Conservation (phyloP, 768 basidiomycete species). For the Phylloporus arenicola region DNA sequence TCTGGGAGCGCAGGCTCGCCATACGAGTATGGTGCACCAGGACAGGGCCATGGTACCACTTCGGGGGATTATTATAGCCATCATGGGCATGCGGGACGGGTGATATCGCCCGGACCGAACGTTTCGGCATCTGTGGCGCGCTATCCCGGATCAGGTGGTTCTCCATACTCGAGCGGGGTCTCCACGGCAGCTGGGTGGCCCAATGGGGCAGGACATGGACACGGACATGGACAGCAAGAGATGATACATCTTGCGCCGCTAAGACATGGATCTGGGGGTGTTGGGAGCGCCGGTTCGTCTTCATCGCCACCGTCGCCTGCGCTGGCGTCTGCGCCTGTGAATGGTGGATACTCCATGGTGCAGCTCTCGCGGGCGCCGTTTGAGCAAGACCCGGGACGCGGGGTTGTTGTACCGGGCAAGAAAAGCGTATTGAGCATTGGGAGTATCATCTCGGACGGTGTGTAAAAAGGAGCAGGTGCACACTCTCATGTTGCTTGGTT, state of each 20-base stretch:
- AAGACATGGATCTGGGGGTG: slow-evolving; percentile 16
- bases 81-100: slow-evolving; percentile 14
- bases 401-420: slow-evolving; percentile 34
- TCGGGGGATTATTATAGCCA: slow-evolving; percentile 24
- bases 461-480: neutral
- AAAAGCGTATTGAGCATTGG: slow-evolving; percentile 67
- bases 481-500: no score
- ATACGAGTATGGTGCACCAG: slow-evolving; percentile 20
- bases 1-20: slow-evolving; percentile 20
- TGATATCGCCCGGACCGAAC: slow-evolving; percentile 17
- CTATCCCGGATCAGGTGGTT: slow-evolving; percentile 7
- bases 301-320: slow-evolving; percentile 28
- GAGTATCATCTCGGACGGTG: slow-evolving; percentile 57
- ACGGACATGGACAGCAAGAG: slow-evolving; percentile 24
- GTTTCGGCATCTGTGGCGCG: slow-evolving; percentile 12
- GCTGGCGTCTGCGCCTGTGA: slow-evolving; percentile 12
- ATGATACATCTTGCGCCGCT: slow-evolving; percentile 35
- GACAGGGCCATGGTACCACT: slow-evolving; percentile 14
- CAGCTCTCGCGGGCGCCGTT: slow-evolving; percentile 30
- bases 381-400: slow-evolving; percentile 26
- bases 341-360: slow-evolving; percentile 23
- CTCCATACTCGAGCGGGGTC: slow-evolving; percentile 6
- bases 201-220: slow-evolving; percentile 8
- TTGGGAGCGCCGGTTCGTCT: slow-evolving; percentile 14
- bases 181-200: slow-evolving; percentile 13